phyloP scores from a whole-genome alignment of 2,329 filamentous ascomycete genomes.

The Colletotrichum sidae region DNA sequence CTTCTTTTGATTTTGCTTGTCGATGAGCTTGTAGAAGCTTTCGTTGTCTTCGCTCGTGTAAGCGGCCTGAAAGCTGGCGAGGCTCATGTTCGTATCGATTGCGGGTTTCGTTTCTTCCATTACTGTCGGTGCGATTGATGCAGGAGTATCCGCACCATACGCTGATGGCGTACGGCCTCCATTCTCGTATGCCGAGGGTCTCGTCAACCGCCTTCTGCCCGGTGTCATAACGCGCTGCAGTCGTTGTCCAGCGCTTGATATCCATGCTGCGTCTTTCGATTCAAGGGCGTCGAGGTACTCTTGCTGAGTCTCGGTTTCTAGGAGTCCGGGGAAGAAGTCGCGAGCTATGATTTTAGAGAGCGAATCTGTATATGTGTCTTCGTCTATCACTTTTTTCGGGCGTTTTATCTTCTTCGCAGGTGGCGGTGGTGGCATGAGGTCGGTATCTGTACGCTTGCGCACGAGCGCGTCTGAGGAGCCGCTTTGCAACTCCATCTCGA shows the following conservation, averaged over 20 bases:
- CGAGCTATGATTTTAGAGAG: conserved; percentile 94
- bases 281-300: conserved; percentile 94
- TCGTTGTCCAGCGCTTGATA: conserved; percentile 79
- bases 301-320: conserved; percentile 87
- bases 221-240: conserved; percentile 87
- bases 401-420: conserved; percentile 90
- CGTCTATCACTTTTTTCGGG: conserved; percentile 87
- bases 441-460: conserved; percentile 74
- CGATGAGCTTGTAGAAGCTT: conserved; percentile 91
- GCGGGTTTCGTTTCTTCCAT: conserved; percentile 54
- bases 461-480: conserved; percentile 68
- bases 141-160: conserved; percentile 80
- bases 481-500: conserved; percentile 51
- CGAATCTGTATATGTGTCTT: conserved; percentile 91
- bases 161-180: conserved; percentile 70
- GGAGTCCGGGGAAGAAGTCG: conserved; percentile 94
- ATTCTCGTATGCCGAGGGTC: conserved; percentile 43
- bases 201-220: conserved; percentile 57
- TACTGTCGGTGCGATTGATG: conserved; percentile 60
- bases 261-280: conserved; percentile 87
- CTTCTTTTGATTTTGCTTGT: conserved; percentile 87
- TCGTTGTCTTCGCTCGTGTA: conserved; percentile 99
- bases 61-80: conserved; percentile 87
- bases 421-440: conserved; percentile 90
- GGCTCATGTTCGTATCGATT: conserved; percentile 81